A percentile compares a stretch with the other conserved stretches of the same genome.
Conservation (phyloP, 2,329 filamentous ascomycete genomes). For the Apiospora malaysiana region DNA sequence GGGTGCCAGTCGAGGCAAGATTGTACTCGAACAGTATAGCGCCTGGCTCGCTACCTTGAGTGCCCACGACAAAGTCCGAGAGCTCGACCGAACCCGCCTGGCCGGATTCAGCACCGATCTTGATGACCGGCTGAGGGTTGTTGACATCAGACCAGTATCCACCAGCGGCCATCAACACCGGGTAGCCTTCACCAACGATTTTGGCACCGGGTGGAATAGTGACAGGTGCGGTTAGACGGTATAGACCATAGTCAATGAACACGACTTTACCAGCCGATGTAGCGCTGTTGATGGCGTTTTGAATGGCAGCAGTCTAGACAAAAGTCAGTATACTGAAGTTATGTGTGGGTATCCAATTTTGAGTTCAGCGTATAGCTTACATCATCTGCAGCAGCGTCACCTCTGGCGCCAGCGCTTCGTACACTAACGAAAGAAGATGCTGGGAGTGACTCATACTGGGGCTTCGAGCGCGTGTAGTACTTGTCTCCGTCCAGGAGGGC, state of each 20-base stretch:
- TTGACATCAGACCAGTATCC: slow-evolving; percentile 60
- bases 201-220: slow-evolving; percentile 49
- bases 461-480: slow-evolving; percentile 72
- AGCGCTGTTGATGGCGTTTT: slow-evolving; percentile 59
- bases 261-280: slow-evolving; percentile 54
- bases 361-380: slow-evolving; percentile 40
- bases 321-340: slow-evolving; percentile 41
- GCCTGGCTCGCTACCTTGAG: slow-evolving; percentile 69
- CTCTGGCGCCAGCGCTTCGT: slow-evolving; percentile 64
- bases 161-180: slow-evolving; percentile 60
- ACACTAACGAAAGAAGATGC: slow-evolving; percentile 63
- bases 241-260: slow-evolving; percentile 63
- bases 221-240: slow-evolving; percentile 55
- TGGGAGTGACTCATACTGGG: slow-evolving; percentile 68
- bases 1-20: slow-evolving; percentile 53
- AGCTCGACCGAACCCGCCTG: slow-evolving; percentile 71
- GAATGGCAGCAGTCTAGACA: slow-evolving; percentile 57
- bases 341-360: slow-evolving; percentile 48
- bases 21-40: slow-evolving; percentile 79
- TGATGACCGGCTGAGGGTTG: slow-evolving; percentile 68
- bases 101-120: slow-evolving; percentile 64
- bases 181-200: slow-evolving; percentile 42
- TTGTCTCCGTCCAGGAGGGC: slow-evolving; percentile 55
- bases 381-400: slow-evolving; percentile 75
- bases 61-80: slow-evolving; percentile 74